Evolutionary conservation across 2,329 filamentous ascomycete genomes (phyloP), one percentile per base, ranked within the genome.

Genomic region (Immersiporthe knoxdaviesiana): DNA sequence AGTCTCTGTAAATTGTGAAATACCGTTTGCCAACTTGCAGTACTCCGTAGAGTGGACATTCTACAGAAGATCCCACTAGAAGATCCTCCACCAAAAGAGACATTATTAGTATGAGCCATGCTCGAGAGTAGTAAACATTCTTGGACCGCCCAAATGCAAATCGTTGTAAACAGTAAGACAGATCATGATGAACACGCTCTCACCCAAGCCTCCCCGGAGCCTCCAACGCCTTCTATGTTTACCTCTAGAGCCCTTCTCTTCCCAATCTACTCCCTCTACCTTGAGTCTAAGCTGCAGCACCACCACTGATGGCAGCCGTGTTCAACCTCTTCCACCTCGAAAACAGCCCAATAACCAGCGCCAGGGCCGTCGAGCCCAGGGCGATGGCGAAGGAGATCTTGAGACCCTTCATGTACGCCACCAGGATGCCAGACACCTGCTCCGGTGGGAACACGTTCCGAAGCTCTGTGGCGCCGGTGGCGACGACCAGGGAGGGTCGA

Each of bases 401-500:
- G 10, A 71, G 21, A 2, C 70, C 70, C 24, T 32, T 56, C 67
- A 84, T 89, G 78, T 91, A 91, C 0, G 85, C 86, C 0, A 74
- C 66, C 12, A 89, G 78, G 30, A 91, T 86, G 0, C 81, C 81
- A 0, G 77, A 73, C 0, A 90, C 76, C 68, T 80, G 81, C 35
- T 84, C 74, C 0, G 76, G 66, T 0, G 81, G 74, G 60, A 91
- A 85, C 2, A 78, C 77, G 5, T 63, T 63, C 72, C 85, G 82
- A 27, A 92, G 76, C 66, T 86, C 82, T 0, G 87, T 89, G 12
- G 81, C 80, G 27, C 82, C 82, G 0, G 78, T 78, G 1, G 72
- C 66, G 12, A 81, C 64, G 1, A 83, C 77, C 1, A 65, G 52
- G 0, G 62, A 10, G 0, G 72, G 37, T 78, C 72, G 6, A 80